Evolutionary conservation across 2,329 filamentous ascomycete species (phyloP).

Genomic region (Tolypocladium paradoxum): DNA sequence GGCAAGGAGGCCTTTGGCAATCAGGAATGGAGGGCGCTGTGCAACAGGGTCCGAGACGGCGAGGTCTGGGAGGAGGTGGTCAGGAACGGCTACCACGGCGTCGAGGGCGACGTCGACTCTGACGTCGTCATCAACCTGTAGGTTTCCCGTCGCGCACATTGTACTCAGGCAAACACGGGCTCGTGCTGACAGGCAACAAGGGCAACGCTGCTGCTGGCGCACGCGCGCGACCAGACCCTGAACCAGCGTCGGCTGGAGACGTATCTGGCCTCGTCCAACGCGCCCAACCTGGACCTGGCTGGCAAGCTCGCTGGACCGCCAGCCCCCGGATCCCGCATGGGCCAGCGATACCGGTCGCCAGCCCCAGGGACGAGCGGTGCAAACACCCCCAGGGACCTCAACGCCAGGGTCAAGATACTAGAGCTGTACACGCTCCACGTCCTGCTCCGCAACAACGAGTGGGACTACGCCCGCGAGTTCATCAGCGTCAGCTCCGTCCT

Average conservation of each 20-base stretch:
- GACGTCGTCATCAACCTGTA: slow-evolving; percentile 88
- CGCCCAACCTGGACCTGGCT: slow-evolving; percentile 62
- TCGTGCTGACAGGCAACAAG: slow-evolving; percentile 30
- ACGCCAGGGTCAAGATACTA: slow-evolving; percentile 78
- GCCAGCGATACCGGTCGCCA: slow-evolving; percentile 31
- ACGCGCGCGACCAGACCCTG: slow-evolving; percentile 69
- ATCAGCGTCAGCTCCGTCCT: slow-evolving; percentile 77
- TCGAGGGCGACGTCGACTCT: slow-evolving; percentile 83
- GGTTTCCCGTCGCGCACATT: slow-evolving; percentile 16
- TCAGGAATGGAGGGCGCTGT: slow-evolving; percentile 73
- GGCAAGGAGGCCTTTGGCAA: slow-evolving; percentile 82
- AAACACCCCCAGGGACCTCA: slow-evolving; percentile 74
- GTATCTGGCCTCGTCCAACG: slow-evolving; percentile 69
- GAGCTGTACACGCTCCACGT: slow-evolving; percentile 94
- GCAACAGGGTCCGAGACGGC: slow-evolving; percentile 76
- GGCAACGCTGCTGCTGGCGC: slow-evolving; percentile 81
- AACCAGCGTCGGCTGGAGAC: slow-evolving; percentile 85
- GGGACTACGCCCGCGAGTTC: slow-evolving; percentile 91
- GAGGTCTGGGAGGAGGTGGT: slow-evolving; percentile 93
- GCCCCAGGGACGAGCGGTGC: slow-evolving; percentile 50
- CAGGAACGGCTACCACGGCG: slow-evolving; percentile 73
- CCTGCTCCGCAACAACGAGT: slow-evolving; percentile 85
- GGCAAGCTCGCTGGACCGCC: slow-evolving; percentile 45
- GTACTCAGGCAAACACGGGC: not conserved
- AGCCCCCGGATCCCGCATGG: slow-evolving; percentile 22